Base-by-base conservation (phyloP, 2,329 filamentous ascomycete genomes). In the Zymoseptoria tritici region DNA sequence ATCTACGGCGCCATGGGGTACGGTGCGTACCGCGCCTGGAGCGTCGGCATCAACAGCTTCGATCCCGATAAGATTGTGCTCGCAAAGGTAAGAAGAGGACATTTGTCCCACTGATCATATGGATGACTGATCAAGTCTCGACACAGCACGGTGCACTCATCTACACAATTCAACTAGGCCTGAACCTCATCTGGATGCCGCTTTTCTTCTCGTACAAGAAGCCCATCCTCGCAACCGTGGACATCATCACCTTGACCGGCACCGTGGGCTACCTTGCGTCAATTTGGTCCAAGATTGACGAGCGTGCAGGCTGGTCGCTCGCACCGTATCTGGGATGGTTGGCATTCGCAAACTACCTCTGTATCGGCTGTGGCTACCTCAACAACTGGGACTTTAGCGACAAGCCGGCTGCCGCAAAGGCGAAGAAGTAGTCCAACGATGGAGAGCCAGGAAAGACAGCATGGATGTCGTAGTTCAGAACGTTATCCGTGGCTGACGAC, bases 111-210 rank as follows among this genome's bases (percentile, higher is more conserved):
- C 26, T 4, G n/a, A 29, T 4, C 26, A 19, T 9, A n/a, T 9
- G n/a, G 13, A n/a, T 8, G 24, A 24, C 49, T 59, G 57, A 56
- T 24, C 20, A 59, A 46, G 2, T 13, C 21, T 20, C 21, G 16
- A 51, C 22, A 62, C 58, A 76, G 75, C 76, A 85, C 65, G 88
- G 86, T 66, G 87, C 90, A 60, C 90, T 88, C 0, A 81, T 97
- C 29, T 97, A 96, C 79, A 89, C 89, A 2, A 80, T 91, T 61
- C 92, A 97, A 76, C 85, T 97, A 6, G 89, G 82, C 9, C 80
- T 97, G 56, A 97, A 97, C 73, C 79, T 96, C 29, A 75, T 87
- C 57, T 97, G 90, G 90, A 97, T 91, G 83, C 93, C 93, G 11
- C 82, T 97, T 9, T 97, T 97, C 82, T 97, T 96, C 72, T 82